These are phyloP conservation scores for Annona squamosa DNA, from an alignment of 164 flowering plant genomes.

Conservation along the genomic window DNA sequence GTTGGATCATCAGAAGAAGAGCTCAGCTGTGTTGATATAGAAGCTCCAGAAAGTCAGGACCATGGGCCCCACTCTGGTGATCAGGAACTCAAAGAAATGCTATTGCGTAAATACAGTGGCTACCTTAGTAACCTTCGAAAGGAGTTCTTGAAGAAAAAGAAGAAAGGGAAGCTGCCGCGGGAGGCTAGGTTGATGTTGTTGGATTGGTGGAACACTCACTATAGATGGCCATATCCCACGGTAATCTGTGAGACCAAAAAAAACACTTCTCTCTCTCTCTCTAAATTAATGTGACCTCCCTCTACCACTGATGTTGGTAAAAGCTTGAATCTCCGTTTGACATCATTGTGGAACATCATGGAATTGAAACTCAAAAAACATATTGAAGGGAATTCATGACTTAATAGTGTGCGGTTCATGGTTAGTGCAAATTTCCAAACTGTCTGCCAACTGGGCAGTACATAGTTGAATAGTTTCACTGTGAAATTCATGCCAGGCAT, in stretches of 20 bases:
- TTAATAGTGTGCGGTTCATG: too few species aligned
- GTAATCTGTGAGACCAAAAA: slow-evolving; percentile 19
- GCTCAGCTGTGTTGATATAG: slow-evolving; percentile 36
- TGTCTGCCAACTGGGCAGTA: too few species aligned
- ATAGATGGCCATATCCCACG: slow-evolving; percentile 78
- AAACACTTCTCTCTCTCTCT: neutral
- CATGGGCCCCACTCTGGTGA: slow-evolving; percentile 14
- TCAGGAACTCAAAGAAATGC: slow-evolving; percentile 45
- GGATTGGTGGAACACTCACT: slow-evolving; percentile 66
- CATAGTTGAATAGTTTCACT: too few species aligned
- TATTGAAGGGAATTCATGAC: too few species aligned
- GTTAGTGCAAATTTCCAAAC: too few species aligned
- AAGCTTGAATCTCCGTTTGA: too few species aligned
- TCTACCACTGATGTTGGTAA: too few species aligned
- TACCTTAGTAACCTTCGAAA: slow-evolving; percentile 46
- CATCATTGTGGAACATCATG: too few species aligned
- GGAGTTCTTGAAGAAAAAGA: slow-evolving; percentile 53
- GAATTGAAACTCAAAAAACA: too few species aligned
- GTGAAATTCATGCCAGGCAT: too few species aligned
- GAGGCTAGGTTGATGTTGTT: slow-evolving; percentile 38
- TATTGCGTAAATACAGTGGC: slow-evolving; percentile 56
- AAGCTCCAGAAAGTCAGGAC: slow-evolving; percentile 31
- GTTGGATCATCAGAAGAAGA: slow-evolving; percentile 49
- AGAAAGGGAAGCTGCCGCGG: slow-evolving; percentile 66
- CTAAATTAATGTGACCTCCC: too few species aligned